These are phyloP conservation scores for Acanthamoeba lenticulata DNA, from an alignment of 208 protist genomes.

Conservation along the genomic window DNA sequence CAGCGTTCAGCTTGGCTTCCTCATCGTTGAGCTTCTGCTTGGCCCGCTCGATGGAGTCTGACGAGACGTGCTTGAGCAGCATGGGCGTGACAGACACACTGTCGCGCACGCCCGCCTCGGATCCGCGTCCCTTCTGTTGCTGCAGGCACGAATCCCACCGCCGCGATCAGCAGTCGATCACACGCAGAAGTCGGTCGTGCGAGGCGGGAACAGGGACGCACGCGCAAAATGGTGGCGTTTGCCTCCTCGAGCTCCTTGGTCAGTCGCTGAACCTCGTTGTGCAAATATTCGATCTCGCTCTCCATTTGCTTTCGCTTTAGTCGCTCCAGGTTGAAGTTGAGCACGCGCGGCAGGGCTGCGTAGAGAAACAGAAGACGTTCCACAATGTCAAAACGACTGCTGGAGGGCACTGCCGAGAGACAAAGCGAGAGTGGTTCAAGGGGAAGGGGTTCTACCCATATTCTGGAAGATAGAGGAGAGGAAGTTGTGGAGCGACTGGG, in stretches of 20 bases:
- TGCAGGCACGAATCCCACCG: too few relatives aligned
- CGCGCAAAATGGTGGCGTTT: neutral
- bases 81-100: neutral
- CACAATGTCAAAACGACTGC: neutral
- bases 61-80: slow-evolving; percentile 19
- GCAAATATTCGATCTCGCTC: slow-evolving; percentile 54
- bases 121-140: too few relatives aligned
- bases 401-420: too few relatives aligned
- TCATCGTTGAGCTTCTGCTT: neutral
- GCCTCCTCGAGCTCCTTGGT: slow-evolving; percentile 37
- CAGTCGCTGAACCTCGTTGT: slow-evolving; percentile 58
- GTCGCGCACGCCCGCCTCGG: too few relatives aligned
- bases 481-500: slow-evolving; percentile 52
- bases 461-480: slow-evolving; percentile 43
- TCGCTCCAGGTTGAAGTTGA: slow-evolving; percentile 63
- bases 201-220: neutral
- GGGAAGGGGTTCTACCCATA: neutral
- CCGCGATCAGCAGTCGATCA: neutral
- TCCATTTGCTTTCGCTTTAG: slow-evolving; percentile 55
- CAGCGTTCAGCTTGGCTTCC: neutral
- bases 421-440: neutral
- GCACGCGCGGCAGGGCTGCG: neutral
- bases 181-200: neutral
- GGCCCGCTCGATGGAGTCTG: slow-evolving; percentile 9
- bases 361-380: neutral